Percentiles rank a stretch among this genome's conserved stretches.
phyloP scores from a whole-genome alignment of 306 rosid species.

The Acacia crassicarpa region DNA sequence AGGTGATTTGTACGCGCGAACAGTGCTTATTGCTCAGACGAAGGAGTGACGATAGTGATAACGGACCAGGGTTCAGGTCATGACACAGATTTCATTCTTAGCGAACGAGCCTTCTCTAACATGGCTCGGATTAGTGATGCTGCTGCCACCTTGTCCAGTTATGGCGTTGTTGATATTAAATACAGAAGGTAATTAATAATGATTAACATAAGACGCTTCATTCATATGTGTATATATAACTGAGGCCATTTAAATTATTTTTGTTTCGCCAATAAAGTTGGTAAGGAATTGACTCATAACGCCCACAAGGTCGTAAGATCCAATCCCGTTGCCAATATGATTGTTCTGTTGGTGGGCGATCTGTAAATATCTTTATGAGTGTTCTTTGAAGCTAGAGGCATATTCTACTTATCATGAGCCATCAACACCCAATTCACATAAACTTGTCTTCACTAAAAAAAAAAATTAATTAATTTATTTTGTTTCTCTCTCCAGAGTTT shows the following conservation, averaged over 20 bases:
- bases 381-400: too few relatives aligned
- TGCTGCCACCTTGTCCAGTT: conserved; percentile 52
- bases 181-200: conserved; percentile 56
- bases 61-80: conserved; percentile 77
- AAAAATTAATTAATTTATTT: too few relatives aligned
- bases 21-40: conserved; percentile 61
- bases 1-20: conserved; percentile 84
- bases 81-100: conserved; percentile 72
- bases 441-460: not conserved
- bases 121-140: conserved; percentile 73
- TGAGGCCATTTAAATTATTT: not conserved
- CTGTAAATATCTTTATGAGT: too few relatives aligned
- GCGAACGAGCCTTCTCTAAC: conserved; percentile 60
- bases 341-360: rapidly evolving
- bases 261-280: too few relatives aligned
- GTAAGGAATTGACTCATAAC: too few relatives aligned
- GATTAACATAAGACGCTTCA: not conserved
- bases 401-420: too few relatives aligned
- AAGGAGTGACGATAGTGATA: conserved; percentile 70
- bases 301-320: too few relatives aligned
- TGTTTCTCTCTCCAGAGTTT: conserved; percentile 48
- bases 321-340: too few relatives aligned
- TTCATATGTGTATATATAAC: not conserved
- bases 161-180: conserved; percentile 67
- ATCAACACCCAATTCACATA: too few relatives aligned